Conservation (phyloP, 208 protist genomes). For the Leishmania amazonensis region DNA sequence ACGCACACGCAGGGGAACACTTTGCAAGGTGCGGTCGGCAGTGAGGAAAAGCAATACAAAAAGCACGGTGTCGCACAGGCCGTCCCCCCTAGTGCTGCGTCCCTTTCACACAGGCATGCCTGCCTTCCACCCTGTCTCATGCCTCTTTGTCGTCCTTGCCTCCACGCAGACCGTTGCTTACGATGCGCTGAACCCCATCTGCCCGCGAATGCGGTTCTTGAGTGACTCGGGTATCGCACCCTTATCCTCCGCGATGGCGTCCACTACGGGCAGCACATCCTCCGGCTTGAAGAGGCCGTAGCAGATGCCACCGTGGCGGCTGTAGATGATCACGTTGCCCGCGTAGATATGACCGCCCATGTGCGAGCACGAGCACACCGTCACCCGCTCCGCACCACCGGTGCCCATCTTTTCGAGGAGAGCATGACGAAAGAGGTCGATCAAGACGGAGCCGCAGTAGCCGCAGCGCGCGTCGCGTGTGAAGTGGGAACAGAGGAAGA, state of each 20-base stretch:
- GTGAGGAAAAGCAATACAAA: neutral
- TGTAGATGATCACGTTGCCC: conserved; percentile 92
- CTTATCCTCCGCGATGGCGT: conserved; percentile 51
- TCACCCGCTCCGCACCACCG: conserved; percentile 41
- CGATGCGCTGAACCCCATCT: conserved; percentile 21
- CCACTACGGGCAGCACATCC: conserved; percentile 66
- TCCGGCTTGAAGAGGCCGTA: conserved; percentile 88
- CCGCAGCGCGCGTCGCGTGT: conserved; percentile 83
- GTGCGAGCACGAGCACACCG: conserved; percentile 80
- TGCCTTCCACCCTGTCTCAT: neutral
- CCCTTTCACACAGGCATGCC: neutral
- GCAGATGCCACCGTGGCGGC: conserved; percentile 75
- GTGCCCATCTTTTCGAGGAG: conserved; percentile 40
- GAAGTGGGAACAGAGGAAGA: conserved; percentile 88
- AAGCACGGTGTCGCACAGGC: neutral
- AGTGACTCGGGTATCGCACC: conserved; percentile 60
- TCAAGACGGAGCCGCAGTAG: conserved; percentile 87
- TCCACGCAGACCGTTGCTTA: neutral
- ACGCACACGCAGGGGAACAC: neutral
- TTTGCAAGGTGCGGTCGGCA: neutral
- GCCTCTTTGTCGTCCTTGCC: neutral
- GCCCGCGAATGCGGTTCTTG: conserved; percentile 58
- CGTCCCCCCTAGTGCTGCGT: neutral
- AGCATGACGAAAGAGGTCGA: conserved; percentile 77
- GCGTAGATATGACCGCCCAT: conserved; percentile 92